These are phyloP conservation scores for Debaryomyces nepalensis DNA, from an alignment of 1,139 yeast species.

Conservation along the genomic window DNA sequence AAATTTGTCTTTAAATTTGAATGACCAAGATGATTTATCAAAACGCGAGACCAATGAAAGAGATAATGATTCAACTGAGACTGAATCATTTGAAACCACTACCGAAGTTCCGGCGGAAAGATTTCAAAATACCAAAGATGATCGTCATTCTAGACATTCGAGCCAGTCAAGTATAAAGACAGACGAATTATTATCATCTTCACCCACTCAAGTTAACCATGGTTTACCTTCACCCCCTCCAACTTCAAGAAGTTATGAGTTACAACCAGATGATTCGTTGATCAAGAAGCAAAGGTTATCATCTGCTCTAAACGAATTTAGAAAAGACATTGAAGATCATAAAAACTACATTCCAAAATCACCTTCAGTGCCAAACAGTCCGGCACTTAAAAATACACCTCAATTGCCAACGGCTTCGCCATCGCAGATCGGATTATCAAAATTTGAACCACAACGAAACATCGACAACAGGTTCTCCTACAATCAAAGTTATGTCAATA, in stretches of 20 bases:
- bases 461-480: slow-evolving; percentile 17
- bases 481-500: slow-evolving; percentile 15
- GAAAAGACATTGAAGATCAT: slow-evolving; percentile 33
- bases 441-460: slow-evolving; percentile 9
- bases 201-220: slow-evolving; percentile 14
- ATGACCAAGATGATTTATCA: slow-evolving; percentile 13
- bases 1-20: slow-evolving; percentile 36
- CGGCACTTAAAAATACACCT: slow-evolving; percentile 11
- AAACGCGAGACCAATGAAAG: slow-evolving; percentile 16
- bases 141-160: background rate
- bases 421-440: slow-evolving; percentile 17
- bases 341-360: slow-evolving; percentile 24
- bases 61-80: slow-evolving; percentile 15
- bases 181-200: slow-evolving; percentile 20
- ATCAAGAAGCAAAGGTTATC: slow-evolving; percentile 28
- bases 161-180: slow-evolving; percentile 20
- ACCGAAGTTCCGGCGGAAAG: slow-evolving; percentile 22
- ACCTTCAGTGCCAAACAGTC: slow-evolving; percentile 14
- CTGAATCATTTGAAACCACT: slow-evolving; percentile 22
- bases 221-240: slow-evolving; percentile 10
- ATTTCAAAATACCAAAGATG: background rate
- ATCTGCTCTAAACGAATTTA: slow-evolving; percentile 36
- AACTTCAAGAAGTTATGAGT: slow-evolving; percentile 2
- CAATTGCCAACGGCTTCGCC: slow-evolving; percentile 19
- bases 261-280: slow-evolving; percentile 3